Base-by-base conservation (phyloP, 2,329 filamentous ascomycete species). In the Raffaelea ambrosiae region DNA sequence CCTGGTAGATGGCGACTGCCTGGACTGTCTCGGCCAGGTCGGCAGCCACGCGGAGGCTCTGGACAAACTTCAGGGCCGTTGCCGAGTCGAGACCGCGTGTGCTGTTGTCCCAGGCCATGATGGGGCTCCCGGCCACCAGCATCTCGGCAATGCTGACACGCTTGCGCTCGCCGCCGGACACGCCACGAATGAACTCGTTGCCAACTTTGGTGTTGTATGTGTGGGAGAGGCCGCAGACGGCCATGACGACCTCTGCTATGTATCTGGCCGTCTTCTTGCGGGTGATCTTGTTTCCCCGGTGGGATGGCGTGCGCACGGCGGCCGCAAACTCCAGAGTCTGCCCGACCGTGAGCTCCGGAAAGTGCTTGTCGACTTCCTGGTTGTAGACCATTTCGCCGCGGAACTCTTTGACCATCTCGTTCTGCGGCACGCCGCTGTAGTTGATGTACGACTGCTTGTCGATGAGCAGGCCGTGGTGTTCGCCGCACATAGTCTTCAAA, bases 181-280 rank as follows among this genome's bases (percentile, higher is more conserved):
- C 83, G 63, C 84, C 84, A 49, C 84, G 81, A 39, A 88, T 70
- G 59, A 79, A 88, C 62, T 88, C 83, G 64, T 87, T 86, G 44
- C 84, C 84, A 16, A 88, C 83, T 18, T 75, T 73, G 5, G 84
- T 88, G 66, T 88, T 82, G 60, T 83, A 63, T 1, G 84, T 88
- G 65, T 88, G 84, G 16, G 76, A 74, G 53, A 88, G 85, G 50
- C 84, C 84, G 53, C 84, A 86, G 65, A 84, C 79, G 56, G 83
- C 83, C 83, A 87, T 86, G 52, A 83, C 76, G 40, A 86, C 81
- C 61, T 87, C 82, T 20, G 82, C 75, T 52, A 85, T 66, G 54
- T 85, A 81, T 54, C 75, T 69, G 20, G 81, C 74, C 14, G 45
- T 41, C 10, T 42, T 45, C 14, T 22, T 21, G 4, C 49, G 47